phyloP scores from a whole-genome alignment of 2,329 filamentous ascomycete genomes.

The Trichoderma koningiopsis region DNA sequence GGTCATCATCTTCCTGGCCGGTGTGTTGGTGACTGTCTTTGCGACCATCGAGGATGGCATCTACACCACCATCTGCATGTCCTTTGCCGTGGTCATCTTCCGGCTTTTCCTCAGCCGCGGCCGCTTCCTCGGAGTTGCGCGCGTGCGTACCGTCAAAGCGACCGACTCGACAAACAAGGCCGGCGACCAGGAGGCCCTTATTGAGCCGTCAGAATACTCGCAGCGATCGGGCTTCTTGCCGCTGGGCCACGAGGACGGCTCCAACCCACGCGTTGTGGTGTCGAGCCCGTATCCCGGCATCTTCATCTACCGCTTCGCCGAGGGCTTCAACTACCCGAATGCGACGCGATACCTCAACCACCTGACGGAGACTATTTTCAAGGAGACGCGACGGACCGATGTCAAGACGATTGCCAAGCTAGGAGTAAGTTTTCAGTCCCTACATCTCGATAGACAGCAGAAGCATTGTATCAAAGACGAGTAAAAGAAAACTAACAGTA shows the following conservation, averaged over 20 bases:
- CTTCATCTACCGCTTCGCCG: constrained; percentile 57
- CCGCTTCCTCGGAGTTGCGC: constrained; percentile 75
- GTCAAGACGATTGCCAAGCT: constrained; percentile 46
- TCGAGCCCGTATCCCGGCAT: constrained; percentile 55
- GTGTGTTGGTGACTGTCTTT: constrained; percentile 82
- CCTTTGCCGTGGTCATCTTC: constrained; percentile 72
- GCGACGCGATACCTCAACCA: constrained; percentile 54
- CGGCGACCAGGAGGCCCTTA: constrained; percentile 34
- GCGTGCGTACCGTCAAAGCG: constrained; percentile 80
- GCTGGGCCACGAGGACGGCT: constrained; percentile 52
- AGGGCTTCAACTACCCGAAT: constrained; percentile 61
- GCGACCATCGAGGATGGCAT: constrained; percentile 81
- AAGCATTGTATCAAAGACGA: not conserved
- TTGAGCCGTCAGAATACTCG: constrained; percentile 51
- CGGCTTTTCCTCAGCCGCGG: constrained; percentile 77
- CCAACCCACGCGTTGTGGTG: constrained; percentile 51
- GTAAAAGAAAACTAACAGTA: not conserved
- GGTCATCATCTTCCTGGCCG: constrained; percentile 80
- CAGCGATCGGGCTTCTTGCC: constrained; percentile 50
- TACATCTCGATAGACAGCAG: no score
- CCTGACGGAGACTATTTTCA: constrained; percentile 49
- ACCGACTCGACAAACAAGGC: constrained; percentile 42
- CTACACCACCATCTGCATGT: constrained; percentile 75
- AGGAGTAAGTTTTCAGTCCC: not conserved
- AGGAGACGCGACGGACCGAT: constrained; percentile 49